A percentile compares a stretch with the other conserved stretches of the same genome.
Evolutionary conservation across 2,329 filamentous ascomycete species (phyloP).

Genomic region (Phaeophleospora eucalypticola): DNA sequence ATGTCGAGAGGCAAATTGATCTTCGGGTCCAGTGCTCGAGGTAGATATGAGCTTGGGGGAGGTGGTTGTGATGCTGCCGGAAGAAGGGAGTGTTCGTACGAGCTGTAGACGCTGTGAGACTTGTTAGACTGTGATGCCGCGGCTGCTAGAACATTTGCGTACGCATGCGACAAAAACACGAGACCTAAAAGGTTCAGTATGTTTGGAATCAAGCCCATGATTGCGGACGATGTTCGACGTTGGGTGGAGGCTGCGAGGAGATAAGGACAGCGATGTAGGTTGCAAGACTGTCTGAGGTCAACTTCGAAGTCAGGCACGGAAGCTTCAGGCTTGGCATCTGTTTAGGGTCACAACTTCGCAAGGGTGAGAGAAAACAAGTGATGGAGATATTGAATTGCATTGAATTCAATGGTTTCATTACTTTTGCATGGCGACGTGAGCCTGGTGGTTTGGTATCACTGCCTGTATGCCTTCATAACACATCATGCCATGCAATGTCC

Average conservation of each 20-base stretch:
- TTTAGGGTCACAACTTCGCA: too few species aligned
- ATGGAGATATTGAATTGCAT: too few species aligned
- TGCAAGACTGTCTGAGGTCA: too few species aligned
- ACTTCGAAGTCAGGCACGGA: background rate
- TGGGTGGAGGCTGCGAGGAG: too few species aligned
- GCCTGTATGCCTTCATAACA: constrained; percentile 16
- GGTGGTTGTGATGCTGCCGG: constrained; percentile 44
- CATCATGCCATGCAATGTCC: constrained; percentile 11
- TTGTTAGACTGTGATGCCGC: constrained; percentile 21
- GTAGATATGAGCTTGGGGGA: constrained; percentile 25
- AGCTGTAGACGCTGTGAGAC: constrained; percentile 78
- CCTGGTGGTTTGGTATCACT: constrained; percentile 17
- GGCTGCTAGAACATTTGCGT: constrained; percentile 38
- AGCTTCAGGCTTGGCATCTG: background rate
- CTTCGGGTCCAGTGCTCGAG: constrained; percentile 33
- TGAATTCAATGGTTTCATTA: background rate
- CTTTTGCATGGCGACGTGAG: constrained; percentile 3
- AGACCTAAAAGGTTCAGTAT: constrained; percentile 70
- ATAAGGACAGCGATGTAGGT: too few species aligned
- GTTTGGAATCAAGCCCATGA: constrained; percentile 69
- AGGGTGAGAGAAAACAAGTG: too few species aligned
- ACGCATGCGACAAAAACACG: constrained; percentile 82
- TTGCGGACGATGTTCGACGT: constrained; percentile 9
- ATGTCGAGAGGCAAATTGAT: constrained; percentile 73
- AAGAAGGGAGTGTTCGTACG: constrained; percentile 82